A percentile compares a stretch with the other conserved stretches of the same genome.
These are phyloP conservation scores for Carpinus viminea DNA, from an alignment of 306 rosid genomes.

Conservation along the genomic window DNA sequence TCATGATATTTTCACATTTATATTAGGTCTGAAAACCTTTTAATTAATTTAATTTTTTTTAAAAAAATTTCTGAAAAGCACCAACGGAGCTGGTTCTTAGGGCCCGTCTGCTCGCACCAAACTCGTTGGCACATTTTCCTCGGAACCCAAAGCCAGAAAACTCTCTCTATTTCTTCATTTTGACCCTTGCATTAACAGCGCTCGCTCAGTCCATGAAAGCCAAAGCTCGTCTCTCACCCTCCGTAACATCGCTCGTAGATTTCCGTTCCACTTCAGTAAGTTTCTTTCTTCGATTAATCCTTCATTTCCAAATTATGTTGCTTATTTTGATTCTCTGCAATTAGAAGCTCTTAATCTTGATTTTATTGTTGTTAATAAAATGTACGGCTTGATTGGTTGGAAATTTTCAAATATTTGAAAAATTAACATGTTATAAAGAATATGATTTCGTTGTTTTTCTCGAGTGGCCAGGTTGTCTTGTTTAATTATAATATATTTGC, in stretches of 20 bases:
- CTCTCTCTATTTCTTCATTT: not conserved
- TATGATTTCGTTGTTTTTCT: not conserved
- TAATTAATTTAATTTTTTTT: too few relatives aligned
- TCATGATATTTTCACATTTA: too few relatives aligned
- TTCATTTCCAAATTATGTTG: conserved; percentile 1
- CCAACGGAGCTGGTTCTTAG: too few relatives aligned
- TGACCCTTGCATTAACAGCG: not conserved
- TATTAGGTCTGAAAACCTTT: too few relatives aligned
- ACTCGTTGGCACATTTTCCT: too few relatives aligned
- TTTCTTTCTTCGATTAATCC: not conserved
- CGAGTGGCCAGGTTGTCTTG: not conserved
- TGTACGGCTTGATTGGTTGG: not conserved
- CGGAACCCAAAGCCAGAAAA: not conserved
- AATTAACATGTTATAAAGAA: not conserved
- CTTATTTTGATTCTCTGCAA: not conserved
- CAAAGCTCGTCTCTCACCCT: not conserved
- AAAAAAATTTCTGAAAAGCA: too few relatives aligned
- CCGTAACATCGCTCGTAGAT: not conserved
- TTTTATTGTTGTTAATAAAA: not conserved
- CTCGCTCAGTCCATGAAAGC: conserved; percentile 3
- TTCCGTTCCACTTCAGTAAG: not conserved
- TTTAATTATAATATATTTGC: not conserved
- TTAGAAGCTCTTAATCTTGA: not conserved
- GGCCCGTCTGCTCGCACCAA: too few relatives aligned
- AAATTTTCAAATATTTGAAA: not conserved